A percentile compares a stretch with the other conserved stretches of the same genome.
Evolutionary conservation across 352 stramenopile genomes (phyloP).

Genomic region (Globisporangium canariense): DNA sequence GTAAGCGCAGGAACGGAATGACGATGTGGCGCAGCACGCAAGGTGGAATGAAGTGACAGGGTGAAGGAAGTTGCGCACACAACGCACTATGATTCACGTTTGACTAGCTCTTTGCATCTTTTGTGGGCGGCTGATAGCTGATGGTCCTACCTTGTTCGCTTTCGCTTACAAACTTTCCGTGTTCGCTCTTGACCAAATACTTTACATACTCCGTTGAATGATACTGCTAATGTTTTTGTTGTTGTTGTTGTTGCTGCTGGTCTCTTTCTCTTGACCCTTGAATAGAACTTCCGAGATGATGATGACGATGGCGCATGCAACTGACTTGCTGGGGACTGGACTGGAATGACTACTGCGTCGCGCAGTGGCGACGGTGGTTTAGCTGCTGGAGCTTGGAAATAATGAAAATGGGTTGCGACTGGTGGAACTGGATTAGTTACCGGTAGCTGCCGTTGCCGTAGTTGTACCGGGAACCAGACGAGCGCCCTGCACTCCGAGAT

Average conservation of each 20-base stretch:
- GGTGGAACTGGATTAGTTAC: slow-evolving; percentile 9
- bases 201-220: slow-evolving; percentile 9
- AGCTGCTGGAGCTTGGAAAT: slow-evolving; percentile 11
- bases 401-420: slow-evolving; percentile 6
- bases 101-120: not conserved
- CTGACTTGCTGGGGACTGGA: slow-evolving; percentile 8
- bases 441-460: slow-evolving; percentile 19
- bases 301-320: not conserved
- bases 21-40: not conserved
- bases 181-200: slow-evolving; percentile 9
- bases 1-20: too few relatives aligned
- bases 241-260: not conserved
- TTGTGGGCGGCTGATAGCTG: not conserved
- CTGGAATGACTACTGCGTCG: slow-evolving; percentile 4
- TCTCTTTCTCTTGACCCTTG: slow-evolving; percentile 1
- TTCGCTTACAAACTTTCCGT: not conserved
- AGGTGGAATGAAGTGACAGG: not conserved
- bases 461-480: slow-evolving; percentile 27
- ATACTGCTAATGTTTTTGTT: slow-evolving; percentile 5
- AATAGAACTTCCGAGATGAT: not conserved
- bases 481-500: slow-evolving; percentile 40
- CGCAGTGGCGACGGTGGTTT: slow-evolving; percentile 6
- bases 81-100: not conserved
- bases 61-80: not conserved
- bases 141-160: not conserved